Evolutionary conservation across 2,329 filamentous ascomycete species (phyloP).

Genomic region (Lachnellula hyalina): DNA sequence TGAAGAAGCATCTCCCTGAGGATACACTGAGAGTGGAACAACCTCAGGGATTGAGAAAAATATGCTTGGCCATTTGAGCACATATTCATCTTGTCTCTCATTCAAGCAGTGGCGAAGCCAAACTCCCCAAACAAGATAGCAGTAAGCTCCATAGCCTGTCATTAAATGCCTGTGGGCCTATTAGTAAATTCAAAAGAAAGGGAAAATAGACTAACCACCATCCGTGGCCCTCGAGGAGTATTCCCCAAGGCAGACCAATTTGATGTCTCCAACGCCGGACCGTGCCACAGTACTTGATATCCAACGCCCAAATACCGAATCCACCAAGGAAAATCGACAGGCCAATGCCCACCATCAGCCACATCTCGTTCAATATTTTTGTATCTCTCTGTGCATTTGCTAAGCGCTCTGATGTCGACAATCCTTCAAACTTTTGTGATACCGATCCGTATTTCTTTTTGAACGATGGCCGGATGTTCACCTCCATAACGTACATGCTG

Average conservation of each 20-base stretch:
- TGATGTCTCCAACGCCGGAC: constrained; percentile 48
- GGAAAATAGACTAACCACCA: constrained; percentile 53
- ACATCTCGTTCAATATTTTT: constrained; percentile 59
- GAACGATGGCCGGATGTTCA: constrained; percentile 52
- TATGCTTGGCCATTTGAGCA: constrained; percentile 56
- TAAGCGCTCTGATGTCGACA: constrained; percentile 45
- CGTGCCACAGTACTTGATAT: constrained; percentile 54
- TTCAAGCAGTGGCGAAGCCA: constrained; percentile 68
- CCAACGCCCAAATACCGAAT: constrained; percentile 63
- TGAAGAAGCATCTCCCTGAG: constrained; percentile 1
- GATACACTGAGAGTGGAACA: constrained; percentile 13
- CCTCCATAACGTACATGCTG: constrained; percentile 63
- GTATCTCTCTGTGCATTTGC: constrained; percentile 50
- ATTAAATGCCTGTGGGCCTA: constrained; percentile 52
- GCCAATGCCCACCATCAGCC: constrained; percentile 59
- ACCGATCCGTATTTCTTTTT: constrained; percentile 34
- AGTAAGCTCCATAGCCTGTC: constrained; percentile 65
- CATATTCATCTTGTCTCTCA: constrained; percentile 58
- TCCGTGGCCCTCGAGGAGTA: constrained; percentile 66
- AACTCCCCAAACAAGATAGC: constrained; percentile 67
- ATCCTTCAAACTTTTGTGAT: constrained; percentile 48
- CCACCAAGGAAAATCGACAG: constrained; percentile 59
- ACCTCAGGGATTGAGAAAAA: constrained; percentile 41
- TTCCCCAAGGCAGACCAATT: constrained; percentile 65
- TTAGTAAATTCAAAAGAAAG: constrained; percentile 2